Base-by-base conservation (phyloP, 192 early-diverging fungal species). In the Thamnidium elegans region DNA sequence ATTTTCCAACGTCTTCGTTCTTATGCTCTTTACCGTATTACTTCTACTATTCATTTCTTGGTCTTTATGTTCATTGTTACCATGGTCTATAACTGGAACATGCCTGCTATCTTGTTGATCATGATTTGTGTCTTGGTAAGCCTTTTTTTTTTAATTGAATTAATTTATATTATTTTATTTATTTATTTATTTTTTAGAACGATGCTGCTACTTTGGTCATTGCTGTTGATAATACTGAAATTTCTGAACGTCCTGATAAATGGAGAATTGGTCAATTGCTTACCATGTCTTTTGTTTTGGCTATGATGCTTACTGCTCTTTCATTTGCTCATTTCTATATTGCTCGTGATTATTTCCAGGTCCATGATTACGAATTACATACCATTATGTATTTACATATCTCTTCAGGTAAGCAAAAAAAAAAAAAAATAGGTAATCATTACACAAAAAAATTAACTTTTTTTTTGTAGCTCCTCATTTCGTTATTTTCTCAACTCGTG, bases 341-440 rank as follows among this genome's bases (percentile, higher is more conserved):
- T 59, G 92, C 89, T 58, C 79, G 81, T 58, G 84, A 90, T 55
- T 79, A 77, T 17, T 78, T 84, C 74, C 72, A 68, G 65, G 74
- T 52, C 70, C 68, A 0, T 56, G 64, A 44, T 31, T 58, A 19
- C 42, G 76, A 19, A 64, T 23, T 95, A 55, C 87, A 95, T 72
- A 90, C 93, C 21, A 89, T 94, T 81, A 95, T 95, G 82, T 94
- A 94, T 75, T 81, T 94, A n/a, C 86, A 94, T 47, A 90, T 94
- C 58, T 94, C 92, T 11, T 92, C 90, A 45, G 66, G 66, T 67
- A 67, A 58, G n/a, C 14, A 14, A 56, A n/a, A 32, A 32, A 50
- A 43, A 61, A 47, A 46, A 42, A 46, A 11, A 5, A 7, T 13
- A 58, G 5, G 3, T 39, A 56, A 32, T 8, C 54, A 58, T 32